Evolutionary conservation across 1,284 basidiomycete genomes (phyloP).

Genomic region (Apiotrichum sp.): DNA sequence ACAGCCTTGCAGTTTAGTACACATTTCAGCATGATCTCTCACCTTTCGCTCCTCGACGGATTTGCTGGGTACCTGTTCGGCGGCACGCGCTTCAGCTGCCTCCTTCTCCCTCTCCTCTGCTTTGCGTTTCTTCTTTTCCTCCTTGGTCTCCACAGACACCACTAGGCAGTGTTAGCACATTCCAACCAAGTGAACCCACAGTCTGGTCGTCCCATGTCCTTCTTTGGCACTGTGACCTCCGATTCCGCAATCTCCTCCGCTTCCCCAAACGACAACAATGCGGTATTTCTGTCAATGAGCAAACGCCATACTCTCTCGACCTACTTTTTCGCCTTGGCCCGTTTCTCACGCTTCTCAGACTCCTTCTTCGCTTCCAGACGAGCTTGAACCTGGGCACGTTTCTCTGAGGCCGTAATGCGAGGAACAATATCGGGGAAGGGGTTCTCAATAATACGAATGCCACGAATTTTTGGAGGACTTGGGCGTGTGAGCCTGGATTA

Average conservation of each 20-base stretch:
- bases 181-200: constrained; percentile 51
- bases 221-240: constrained; percentile 59
- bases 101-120: constrained; percentile 22
- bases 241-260: constrained; percentile 61
- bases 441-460: constrained; percentile 77
- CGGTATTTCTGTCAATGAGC: constrained; percentile 61
- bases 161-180: neutral
- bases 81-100: neutral
- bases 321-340: constrained; percentile 76
- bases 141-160: neutral
- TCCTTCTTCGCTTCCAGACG: constrained; percentile 67
- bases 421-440: constrained; percentile 92
- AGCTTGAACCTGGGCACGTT: constrained; percentile 71
- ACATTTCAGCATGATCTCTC: neutral
- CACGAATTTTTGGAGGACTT: constrained; percentile 83
- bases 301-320: neutral
- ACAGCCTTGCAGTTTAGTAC: constrained; percentile 26
- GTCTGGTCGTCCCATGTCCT: constrained; percentile 71
- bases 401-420: constrained; percentile 90
- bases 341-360: constrained; percentile 63
- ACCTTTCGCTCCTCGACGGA: constrained; percentile 4
- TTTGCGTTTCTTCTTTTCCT: constrained; percentile 4
- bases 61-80: neutral
- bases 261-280: constrained; percentile 77
- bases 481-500: neutral